Evolutionary conservation across 305 asterid genomes (phyloP).

Genomic region (Galium porrigens): DNA sequence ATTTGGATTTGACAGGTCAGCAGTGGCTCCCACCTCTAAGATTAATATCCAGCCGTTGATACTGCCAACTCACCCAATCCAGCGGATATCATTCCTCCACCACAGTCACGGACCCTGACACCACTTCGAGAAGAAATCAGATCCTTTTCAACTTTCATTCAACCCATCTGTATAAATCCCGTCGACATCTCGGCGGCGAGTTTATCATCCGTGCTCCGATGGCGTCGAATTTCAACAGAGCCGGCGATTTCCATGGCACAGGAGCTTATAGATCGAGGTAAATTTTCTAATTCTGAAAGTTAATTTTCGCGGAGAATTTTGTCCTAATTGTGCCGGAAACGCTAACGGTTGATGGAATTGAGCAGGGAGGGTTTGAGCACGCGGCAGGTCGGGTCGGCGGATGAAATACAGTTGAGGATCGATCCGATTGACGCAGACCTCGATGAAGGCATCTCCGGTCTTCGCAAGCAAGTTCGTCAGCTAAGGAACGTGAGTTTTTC

Average conservation of each 20-base stretch:
- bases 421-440: constrained; percentile 55
- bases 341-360: constrained; percentile 3
- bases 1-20: constrained; percentile 1
- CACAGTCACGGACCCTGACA: neutral
- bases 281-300: neutral
- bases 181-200: neutral
- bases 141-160: neutral
- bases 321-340: neutral
- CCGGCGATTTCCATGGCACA: constrained; percentile 26
- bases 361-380: constrained; percentile 62
- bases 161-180: neutral
- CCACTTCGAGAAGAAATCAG: neutral
- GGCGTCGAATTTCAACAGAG: constrained; percentile 27
- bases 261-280: constrained; percentile 31
- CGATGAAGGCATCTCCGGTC: constrained; percentile 57
- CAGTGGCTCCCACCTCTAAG: neutral
- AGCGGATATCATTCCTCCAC: constrained; percentile 5
- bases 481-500: constrained; percentile 38
- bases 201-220: constrained; percentile 5
- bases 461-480: constrained; percentile 68
- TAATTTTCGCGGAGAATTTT: neutral
- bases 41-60: neutral
- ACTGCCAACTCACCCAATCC: neutral
- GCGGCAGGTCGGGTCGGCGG: constrained; percentile 45
- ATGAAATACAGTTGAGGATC: constrained; percentile 64